Conservation (phyloP, 2,329 filamentous ascomycete genomes). For the Aureobasidium melanogenum region DNA sequence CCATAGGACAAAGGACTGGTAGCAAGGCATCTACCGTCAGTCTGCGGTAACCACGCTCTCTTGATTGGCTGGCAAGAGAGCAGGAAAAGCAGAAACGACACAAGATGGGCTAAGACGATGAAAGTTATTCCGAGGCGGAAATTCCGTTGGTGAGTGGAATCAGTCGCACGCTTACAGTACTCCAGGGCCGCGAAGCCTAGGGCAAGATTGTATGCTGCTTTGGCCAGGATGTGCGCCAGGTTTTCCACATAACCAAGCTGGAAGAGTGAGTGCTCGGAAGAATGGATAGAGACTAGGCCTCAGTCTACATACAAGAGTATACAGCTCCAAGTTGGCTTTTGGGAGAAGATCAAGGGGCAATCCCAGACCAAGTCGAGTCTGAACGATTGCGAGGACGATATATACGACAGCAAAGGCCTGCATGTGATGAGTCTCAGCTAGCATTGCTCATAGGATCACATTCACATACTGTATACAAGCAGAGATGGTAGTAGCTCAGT, state of each 20-base stretch:
- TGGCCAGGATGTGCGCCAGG: background rate
- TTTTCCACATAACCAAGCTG: background rate
- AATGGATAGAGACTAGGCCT: background rate
- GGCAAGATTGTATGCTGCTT: background rate
- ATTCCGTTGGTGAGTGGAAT: background rate
- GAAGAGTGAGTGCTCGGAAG: background rate
- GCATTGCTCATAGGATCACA: background rate
- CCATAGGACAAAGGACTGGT: background rate
- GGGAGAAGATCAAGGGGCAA: background rate
- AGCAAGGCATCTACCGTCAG: background rate
- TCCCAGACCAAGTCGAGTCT: background rate
- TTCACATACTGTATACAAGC: background rate
- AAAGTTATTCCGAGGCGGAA: background rate
- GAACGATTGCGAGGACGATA: background rate
- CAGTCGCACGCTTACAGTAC: background rate
- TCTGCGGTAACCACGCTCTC: background rate
- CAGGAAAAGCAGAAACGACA: background rate
- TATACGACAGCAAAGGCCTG: background rate
- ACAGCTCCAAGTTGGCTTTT: background rate
- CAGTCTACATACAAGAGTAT: background rate
- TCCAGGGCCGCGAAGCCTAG: background rate
- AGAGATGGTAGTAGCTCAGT: background rate
- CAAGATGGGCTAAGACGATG: background rate
- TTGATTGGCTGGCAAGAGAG: background rate
- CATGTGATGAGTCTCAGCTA: background rate